phyloP scores from a whole-genome alignment of 1,284 basidiomycete species.

The Anthracocystis setariae region DNA sequence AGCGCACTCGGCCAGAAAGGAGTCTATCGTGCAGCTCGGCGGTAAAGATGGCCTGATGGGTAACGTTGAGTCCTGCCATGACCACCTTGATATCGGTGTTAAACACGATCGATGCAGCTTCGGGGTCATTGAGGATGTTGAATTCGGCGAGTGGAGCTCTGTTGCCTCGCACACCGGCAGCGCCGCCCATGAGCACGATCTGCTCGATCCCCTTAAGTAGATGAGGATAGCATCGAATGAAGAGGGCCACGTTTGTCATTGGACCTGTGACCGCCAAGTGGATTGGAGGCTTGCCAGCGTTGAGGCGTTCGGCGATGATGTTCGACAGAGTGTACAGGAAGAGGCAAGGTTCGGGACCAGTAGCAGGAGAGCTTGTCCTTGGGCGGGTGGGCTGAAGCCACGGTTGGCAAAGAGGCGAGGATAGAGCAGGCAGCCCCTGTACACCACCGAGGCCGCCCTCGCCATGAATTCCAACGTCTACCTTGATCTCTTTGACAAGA shows the following conservation, averaged over 20 bases:
- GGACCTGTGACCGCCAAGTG: slow-evolving; percentile 60
- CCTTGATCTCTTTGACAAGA: slow-evolving; percentile 42
- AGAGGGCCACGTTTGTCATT: slow-evolving; percentile 60
- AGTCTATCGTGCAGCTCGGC: slow-evolving; percentile 48
- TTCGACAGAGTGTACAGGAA: slow-evolving; percentile 50
- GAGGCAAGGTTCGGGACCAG: slow-evolving; percentile 39
- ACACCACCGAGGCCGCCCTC: slow-evolving; percentile 61
- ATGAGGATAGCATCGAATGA: slow-evolving; percentile 52
- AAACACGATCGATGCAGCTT: slow-evolving; percentile 59
- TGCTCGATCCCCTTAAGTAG: slow-evolving; percentile 52
- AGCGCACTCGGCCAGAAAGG: slow-evolving; percentile 17
- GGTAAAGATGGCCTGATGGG: slow-evolving; percentile 58
- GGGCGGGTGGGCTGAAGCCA: slow-evolving; percentile 34
- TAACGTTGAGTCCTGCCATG: slow-evolving; percentile 63
- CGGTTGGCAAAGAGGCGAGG: slow-evolving; percentile 34
- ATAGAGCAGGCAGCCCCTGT: slow-evolving; percentile 41
- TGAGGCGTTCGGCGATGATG: slow-evolving; percentile 70
- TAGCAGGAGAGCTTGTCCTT: slow-evolving; percentile 38
- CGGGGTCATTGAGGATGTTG: slow-evolving; percentile 62
- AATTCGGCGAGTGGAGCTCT: slow-evolving; percentile 56
- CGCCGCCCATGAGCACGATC: slow-evolving; percentile 62
- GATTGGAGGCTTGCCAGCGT: slow-evolving; percentile 36
- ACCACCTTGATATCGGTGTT: slow-evolving; percentile 55
- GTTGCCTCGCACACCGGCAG: slow-evolving; percentile 55
- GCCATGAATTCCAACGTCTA: slow-evolving; percentile 58